Conservation (phyloP, 2,329 filamentous ascomycete species). For the Aspergillus flavus region DNA sequence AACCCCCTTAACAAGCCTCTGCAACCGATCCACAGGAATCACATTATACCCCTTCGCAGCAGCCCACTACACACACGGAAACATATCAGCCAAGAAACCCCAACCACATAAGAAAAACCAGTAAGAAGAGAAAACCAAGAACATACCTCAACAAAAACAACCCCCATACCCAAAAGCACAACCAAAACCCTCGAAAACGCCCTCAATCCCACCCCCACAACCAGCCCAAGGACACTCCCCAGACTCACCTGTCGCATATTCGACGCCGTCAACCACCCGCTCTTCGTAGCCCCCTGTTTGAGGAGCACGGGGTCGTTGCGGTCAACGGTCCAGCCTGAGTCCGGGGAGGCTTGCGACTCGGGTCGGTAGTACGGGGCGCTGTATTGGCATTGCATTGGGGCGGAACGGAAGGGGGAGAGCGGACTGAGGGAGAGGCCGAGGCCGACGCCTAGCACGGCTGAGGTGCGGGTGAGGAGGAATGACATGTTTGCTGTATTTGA, state of each 20-base stretch:
- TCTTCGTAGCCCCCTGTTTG: constrained; percentile 30
- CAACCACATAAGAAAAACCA: not conserved
- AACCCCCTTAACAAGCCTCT: constrained; percentile 45
- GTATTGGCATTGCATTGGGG: constrained; percentile 43
- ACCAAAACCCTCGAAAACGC: constrained; percentile 49
- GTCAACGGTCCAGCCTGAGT: constrained; percentile 31
- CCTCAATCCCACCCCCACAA: constrained; percentile 46
- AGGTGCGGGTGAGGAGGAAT: constrained; percentile 30
- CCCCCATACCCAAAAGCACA: constrained; percentile 46
- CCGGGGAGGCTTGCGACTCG: constrained; percentile 21
- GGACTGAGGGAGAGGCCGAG: constrained; percentile 39
- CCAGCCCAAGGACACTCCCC: constrained; percentile 48
- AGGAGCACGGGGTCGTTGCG: constrained; percentile 23
- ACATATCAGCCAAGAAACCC: not conserved
- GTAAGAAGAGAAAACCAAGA: not conserved
- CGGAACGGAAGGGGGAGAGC: constrained; percentile 36
- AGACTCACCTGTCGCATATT: constrained; percentile 49
- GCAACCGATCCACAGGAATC: constrained; percentile 43
- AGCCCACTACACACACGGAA: constrained; percentile 38
- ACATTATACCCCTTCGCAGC: constrained; percentile 51
- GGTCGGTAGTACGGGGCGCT: constrained; percentile 26
- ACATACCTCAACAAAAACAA: constrained; percentile 49
- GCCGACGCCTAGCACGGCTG: constrained; percentile 37
- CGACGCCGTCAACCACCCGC: constrained; percentile 33
- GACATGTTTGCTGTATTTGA: constrained; percentile 19